These are phyloP conservation scores for Sisymbrium irio DNA, from an alignment of 345 rosid genomes.

Conservation along the genomic window DNA sequence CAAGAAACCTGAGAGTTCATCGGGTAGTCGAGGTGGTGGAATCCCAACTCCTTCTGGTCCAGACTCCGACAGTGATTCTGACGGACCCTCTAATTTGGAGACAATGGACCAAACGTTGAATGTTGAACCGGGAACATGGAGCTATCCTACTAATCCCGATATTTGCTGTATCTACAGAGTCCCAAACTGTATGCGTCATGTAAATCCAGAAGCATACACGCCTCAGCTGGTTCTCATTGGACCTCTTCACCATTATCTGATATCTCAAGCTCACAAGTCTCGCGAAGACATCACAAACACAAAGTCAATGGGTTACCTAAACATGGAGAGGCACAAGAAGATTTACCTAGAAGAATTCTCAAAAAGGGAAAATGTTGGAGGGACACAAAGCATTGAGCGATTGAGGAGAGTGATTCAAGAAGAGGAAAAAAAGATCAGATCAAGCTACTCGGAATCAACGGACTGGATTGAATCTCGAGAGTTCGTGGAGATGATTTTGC, in stretches of 20 bases:
- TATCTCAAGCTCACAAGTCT: background rate
- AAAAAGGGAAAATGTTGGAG: background rate
- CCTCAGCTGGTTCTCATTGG: conserved; percentile 7
- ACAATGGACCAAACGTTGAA: too few relatives aligned
- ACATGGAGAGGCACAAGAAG: conserved; percentile 1
- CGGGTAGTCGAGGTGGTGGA: too few relatives aligned
- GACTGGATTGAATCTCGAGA: conserved; percentile 5
- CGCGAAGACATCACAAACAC: background rate
- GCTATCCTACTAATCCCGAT: background rate
- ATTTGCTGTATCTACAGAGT: conserved; percentile 14
- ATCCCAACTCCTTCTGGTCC: too few relatives aligned
- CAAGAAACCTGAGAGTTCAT: too few relatives aligned
- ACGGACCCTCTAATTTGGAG: too few relatives aligned
- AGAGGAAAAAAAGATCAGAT: conserved; percentile 6
- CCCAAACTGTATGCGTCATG: background rate
- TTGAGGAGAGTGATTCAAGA: background rate
- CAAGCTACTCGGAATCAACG: conserved; percentile 23
- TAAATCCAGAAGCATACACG: conserved; percentile 9
- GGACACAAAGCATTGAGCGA: background rate
- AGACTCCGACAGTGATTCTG: too few relatives aligned
- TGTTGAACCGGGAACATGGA: conserved; percentile 5
- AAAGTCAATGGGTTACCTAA: background rate
- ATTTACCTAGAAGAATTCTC: background rate
- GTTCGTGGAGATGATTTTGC: conserved; percentile 23
- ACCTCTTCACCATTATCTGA: background rate